phyloP scores from a whole-genome alignment of 352 stramenopile species.

The Phytophthora nicotianae region DNA sequence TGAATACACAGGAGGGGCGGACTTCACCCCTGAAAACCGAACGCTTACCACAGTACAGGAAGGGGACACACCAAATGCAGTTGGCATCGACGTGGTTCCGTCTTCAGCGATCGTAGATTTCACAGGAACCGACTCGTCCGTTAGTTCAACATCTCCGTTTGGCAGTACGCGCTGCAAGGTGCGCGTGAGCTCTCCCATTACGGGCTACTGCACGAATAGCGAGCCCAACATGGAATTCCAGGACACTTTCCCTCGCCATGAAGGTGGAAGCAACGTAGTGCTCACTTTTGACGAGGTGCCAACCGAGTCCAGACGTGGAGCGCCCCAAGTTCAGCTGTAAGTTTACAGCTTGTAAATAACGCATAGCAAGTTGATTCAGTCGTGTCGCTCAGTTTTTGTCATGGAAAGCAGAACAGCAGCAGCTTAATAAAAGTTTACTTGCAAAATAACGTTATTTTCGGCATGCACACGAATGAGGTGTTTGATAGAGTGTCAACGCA shows the following conservation, averaged over 20 bases:
- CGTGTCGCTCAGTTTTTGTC: conserved; percentile 11
- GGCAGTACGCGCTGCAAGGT: conserved; percentile 19
- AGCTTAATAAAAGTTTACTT: too few relatives aligned
- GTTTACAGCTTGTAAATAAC: too few relatives aligned
- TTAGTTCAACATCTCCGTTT: conserved; percentile 30
- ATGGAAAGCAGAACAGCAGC: not conserved
- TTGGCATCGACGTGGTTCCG: not conserved
- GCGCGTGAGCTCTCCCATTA: conserved; percentile 39
- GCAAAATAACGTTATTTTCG: too few relatives aligned
- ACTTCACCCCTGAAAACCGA: conserved; percentile 37
- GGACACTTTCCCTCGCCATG: conserved; percentile 14
- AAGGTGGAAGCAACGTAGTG: conserved; percentile 30
- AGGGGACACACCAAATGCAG: not conserved
- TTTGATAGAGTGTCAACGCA: conserved; percentile 20
- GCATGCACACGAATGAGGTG: conserved; percentile 10
- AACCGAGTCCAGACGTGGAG: conserved; percentile 14
- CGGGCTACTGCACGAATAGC: conserved; percentile 22
- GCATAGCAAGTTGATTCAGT: conserved; percentile 12
- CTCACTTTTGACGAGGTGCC: conserved; percentile 33
- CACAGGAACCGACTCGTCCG: conserved; percentile 18
- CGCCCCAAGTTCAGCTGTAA: conserved; percentile 38
- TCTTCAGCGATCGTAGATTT: conserved; percentile 23
- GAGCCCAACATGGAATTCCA: conserved; percentile 40
- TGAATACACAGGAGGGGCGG: conserved; percentile 31
- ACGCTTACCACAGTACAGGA: conserved; percentile 20